These are phyloP conservation scores for Raddia guianensis DNA, from an alignment of 176 grass and related monocot species.

Conservation along the genomic window DNA sequence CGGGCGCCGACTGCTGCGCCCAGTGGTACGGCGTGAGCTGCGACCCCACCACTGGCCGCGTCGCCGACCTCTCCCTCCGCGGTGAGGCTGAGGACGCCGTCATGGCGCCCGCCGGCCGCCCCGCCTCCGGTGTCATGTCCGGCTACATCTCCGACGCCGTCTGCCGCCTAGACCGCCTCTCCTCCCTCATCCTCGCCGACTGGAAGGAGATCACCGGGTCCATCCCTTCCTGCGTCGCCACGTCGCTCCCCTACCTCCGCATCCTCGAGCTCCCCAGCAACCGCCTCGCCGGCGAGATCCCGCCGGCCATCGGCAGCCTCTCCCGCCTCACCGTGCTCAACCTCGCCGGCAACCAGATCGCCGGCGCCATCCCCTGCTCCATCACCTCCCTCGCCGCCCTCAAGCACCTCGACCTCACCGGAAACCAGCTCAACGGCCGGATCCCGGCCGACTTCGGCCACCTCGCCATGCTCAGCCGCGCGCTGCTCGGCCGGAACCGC, in stretches of 20 bases:
- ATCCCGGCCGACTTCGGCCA: slow-evolving; percentile 57
- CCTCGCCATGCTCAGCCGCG: slow-evolving; percentile 84
- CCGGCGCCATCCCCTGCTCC: slow-evolving; percentile 54
- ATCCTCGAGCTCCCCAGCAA: slow-evolving; percentile 86
- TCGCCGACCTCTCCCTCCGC: slow-evolving; percentile 73
- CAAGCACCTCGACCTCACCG: slow-evolving; percentile 89
- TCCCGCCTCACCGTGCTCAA: slow-evolving; percentile 82
- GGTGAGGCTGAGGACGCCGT: slow-evolving; percentile 88
- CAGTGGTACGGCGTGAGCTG: slow-evolving; percentile 94
- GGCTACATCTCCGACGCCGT: slow-evolving; percentile 82
- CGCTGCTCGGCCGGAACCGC: slow-evolving; percentile 67
- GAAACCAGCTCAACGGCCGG: slow-evolving; percentile 67
- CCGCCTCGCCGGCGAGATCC: slow-evolving; percentile 70
- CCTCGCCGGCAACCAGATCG: slow-evolving; percentile 80
- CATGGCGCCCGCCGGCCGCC: slow-evolving; percentile 56
- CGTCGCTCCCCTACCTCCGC: slow-evolving; percentile 62
- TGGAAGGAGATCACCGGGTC: slow-evolving; percentile 88
- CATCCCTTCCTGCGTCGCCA: slow-evolving; percentile 73
- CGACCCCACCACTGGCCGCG: slow-evolving; percentile 68
- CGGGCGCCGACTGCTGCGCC: slow-evolving; percentile 72
- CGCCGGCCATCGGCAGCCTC: slow-evolving; percentile 57
- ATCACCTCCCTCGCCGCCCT: slow-evolving; percentile 54
- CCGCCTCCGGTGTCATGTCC: slow-evolving; percentile 77
- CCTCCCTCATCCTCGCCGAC: slow-evolving; percentile 76
- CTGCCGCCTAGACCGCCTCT: slow-evolving; percentile 69